Evolutionary conservation across 2,329 filamentous ascomycete genomes (phyloP).

Genomic region (Botryosphaeria dothidea): DNA sequence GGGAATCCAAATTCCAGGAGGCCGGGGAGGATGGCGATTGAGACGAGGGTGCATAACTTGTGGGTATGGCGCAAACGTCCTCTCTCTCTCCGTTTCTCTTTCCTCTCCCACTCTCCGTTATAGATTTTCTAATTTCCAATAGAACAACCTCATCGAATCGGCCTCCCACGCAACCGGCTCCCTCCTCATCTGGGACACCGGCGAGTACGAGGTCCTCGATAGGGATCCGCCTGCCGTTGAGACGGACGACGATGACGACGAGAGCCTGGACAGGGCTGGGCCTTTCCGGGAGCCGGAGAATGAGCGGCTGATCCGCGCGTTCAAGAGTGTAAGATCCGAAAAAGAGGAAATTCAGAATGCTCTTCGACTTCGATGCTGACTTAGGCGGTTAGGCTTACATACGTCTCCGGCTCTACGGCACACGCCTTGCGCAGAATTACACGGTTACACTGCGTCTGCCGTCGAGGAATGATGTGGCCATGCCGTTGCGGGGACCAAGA

Average conservation of each 20-base stretch:
- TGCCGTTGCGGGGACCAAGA: neutral
- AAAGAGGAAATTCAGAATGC: no score
- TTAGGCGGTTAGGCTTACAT: slow-evolving; percentile 26
- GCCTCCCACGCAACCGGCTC: slow-evolving; percentile 45
- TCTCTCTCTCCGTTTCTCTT: neutral
- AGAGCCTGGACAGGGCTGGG: neutral
- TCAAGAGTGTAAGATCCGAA: slow-evolving; percentile 27
- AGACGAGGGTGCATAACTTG: slow-evolving; percentile 47
- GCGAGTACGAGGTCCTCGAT: slow-evolving; percentile 43
- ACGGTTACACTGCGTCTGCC: slow-evolving; percentile 43
- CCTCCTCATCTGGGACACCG: slow-evolving; percentile 49
- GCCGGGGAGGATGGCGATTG: slow-evolving; percentile 45
- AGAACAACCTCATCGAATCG: slow-evolving; percentile 48
- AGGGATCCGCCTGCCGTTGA: neutral
- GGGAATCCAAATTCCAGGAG: slow-evolving; percentile 43
- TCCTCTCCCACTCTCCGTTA: no score
- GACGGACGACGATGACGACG: neutral
- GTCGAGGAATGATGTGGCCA: slow-evolving; percentile 30
- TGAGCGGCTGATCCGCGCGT: slow-evolving; percentile 40
- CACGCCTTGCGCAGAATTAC: slow-evolving; percentile 39
- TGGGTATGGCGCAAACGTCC: slow-evolving; percentile 42
- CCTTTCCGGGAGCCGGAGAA: slow-evolving; percentile 32
- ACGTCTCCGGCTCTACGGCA: slow-evolving; percentile 44
- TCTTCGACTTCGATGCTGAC: no score
- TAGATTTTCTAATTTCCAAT: no score